phyloP scores from a whole-genome alignment of 768 basidiomycete species.

The Hygrophorus pudorinus region DNA sequence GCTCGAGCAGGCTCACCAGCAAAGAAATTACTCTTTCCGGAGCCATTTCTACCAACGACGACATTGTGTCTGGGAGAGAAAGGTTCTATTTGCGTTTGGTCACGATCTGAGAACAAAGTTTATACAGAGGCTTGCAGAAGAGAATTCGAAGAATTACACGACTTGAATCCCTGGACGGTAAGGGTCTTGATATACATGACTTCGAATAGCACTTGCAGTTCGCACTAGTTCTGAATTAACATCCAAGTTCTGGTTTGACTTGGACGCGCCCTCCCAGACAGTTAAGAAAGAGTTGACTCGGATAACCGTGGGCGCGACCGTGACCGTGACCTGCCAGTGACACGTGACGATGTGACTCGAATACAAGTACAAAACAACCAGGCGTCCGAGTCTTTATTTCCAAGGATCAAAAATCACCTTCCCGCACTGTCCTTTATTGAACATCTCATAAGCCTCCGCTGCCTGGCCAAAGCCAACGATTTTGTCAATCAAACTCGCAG shows the following conservation, averaged over 20 bases:
- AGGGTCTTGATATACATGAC: constrained; percentile 28
- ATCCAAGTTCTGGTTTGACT: too few relatives aligned
- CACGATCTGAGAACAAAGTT: constrained; percentile 44
- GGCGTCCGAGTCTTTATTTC: constrained; percentile 35
- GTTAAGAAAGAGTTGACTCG: too few relatives aligned
- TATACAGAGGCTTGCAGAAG: not conserved
- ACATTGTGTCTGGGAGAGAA: constrained; percentile 94
- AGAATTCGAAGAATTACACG: constrained; percentile 47
- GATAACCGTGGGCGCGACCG: too few relatives aligned
- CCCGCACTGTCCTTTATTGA: constrained; percentile 64
- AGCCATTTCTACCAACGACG: constrained; percentile 94
- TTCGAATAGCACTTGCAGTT: too few relatives aligned
- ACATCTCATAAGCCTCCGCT: constrained; percentile 47
- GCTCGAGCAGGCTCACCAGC: constrained; percentile 46
- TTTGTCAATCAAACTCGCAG: constrained; percentile 54
- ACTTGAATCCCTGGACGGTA: constrained; percentile 95
- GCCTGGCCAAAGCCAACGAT: constrained; percentile 54
- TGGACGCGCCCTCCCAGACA: too few relatives aligned
- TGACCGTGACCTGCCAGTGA: too few relatives aligned
- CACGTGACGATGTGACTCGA: too few relatives aligned
- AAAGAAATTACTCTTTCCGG: constrained; percentile 99
- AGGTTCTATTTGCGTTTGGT: constrained; percentile 88
- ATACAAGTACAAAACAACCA: too few relatives aligned
- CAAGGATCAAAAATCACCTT: constrained; percentile 75
- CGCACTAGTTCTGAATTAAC: too few relatives aligned